Evolutionary conservation across 2,329 filamentous ascomycete genomes (phyloP), one percentile per base, ranked within the genome.

Genomic region (Ophiostoma sp.): DNA sequence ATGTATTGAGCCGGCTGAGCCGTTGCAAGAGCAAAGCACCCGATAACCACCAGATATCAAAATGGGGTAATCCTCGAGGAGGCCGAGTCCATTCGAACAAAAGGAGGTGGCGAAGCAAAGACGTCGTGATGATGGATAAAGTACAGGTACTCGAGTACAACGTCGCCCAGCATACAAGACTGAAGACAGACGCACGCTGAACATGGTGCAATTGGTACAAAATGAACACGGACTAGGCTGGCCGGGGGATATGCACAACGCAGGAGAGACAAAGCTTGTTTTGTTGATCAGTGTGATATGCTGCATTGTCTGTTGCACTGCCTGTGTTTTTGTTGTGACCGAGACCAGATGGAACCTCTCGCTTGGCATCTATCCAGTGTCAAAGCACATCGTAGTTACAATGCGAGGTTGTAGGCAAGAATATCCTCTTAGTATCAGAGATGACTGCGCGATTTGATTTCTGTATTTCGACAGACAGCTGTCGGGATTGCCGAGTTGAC

Each of bases 221-320:
- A 4, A 48, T 20, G 44, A 48, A 17, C 44, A 48, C 44, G 7
- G 23, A 57, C 52, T 23, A 57, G 52, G 27, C 52, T 27, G 6
- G 10, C 23, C 11, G 52, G 52, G n/a, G 52, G 23, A 57, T 57
- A 57, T 57, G 52, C 23, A 57, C 10, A 27, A 27, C 10, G 52
- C n/a, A 57, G 52, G 52, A 57, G 52, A 57, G 4, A 27, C 6
- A 57, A 57, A 57, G 52, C 52, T 57, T 57, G 52, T 57, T 57
- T 57, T 57, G 52, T 13, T 57, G 52, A 57, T 27, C 52, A 57
- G 10, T 13, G 52, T 27, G 3, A 7, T 27, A 8, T 57, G 52
- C 27, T 57, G 52, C 11, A 27, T 57, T 27, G 44, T 48, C 36
- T 57, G 23, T 27, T 57, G 52, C 13, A 13, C 15, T 23, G n/a